Percentiles rank a stretch among this genome's conserved stretches.
These are phyloP conservation scores for Gomphus bonarii DNA, from an alignment of 1,284 basidiomycete species.

Conservation along the genomic window DNA sequence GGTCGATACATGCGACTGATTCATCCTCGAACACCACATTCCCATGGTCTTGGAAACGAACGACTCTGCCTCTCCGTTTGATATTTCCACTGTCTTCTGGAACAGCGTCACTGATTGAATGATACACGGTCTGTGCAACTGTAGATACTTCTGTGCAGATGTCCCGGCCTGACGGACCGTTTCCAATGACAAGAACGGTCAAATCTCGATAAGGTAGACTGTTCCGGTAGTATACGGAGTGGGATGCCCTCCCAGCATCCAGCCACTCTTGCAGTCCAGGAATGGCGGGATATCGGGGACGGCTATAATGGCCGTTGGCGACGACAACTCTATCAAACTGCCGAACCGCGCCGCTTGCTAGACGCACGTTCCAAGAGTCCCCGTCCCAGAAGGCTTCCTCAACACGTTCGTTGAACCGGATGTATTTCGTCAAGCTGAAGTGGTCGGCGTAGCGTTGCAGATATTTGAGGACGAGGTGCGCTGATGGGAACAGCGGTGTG, in stretches of 20 bases:
- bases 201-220: constrained; percentile 32
- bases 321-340: constrained; percentile 55
- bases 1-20: constrained; percentile 22
- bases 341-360: constrained; percentile 24
- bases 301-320: constrained; percentile 62
- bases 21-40: constrained; percentile 52
- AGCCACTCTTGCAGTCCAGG: constrained; percentile 54
- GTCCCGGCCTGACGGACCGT: constrained; percentile 60
- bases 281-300: constrained; percentile 48
- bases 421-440: constrained; percentile 44
- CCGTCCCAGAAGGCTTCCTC: constrained; percentile 30
- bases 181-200: constrained; percentile 57
- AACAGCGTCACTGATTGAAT: constrained; percentile 36
- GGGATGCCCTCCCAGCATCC: constrained; percentile 34
- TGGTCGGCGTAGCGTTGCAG: constrained; percentile 46
- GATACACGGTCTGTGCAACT: constrained; percentile 37
- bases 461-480: constrained; percentile 47
- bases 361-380: constrained; percentile 36
- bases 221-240: constrained; percentile 58
- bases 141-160: constrained; percentile 46
- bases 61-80: constrained; percentile 34
- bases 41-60: constrained; percentile 30
- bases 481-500: constrained; percentile 56
- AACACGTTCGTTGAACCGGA: constrained; percentile 45
- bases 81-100: constrained; percentile 27